These are phyloP conservation scores for Rhizophora mangle DNA, from an alignment of 345 rosid genomes.

Conservation along the genomic window DNA sequence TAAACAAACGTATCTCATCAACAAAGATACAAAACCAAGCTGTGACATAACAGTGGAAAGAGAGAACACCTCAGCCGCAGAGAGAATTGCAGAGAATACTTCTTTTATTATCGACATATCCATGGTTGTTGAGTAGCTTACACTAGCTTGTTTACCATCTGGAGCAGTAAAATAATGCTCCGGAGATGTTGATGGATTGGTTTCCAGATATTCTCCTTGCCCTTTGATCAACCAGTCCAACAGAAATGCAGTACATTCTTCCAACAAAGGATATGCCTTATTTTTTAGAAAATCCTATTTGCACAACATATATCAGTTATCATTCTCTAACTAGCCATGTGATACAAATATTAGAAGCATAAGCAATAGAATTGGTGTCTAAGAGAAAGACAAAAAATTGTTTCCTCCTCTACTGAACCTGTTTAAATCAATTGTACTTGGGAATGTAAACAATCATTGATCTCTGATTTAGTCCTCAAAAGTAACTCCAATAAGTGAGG, in stretches of 20 bases:
- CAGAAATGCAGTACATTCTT: slow-evolving; percentile 73
- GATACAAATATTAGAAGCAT: neutral
- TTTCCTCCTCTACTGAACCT: too few species aligned
- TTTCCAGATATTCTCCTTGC: slow-evolving; percentile 63
- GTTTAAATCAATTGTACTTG: too few species aligned
- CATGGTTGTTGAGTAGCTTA: slow-evolving; percentile 97
- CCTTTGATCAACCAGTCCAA: slow-evolving; percentile 94
- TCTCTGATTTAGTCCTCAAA: neutral
- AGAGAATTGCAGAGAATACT: slow-evolving; percentile 63
- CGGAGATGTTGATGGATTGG: slow-evolving; percentile 97
- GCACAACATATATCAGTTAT: slow-evolving; percentile 3
- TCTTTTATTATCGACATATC: slow-evolving; percentile 80
- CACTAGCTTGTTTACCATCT: slow-evolving; percentile 71
- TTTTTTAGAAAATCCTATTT: slow-evolving; percentile 68
- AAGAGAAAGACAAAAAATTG: too few species aligned
- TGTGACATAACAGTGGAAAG: neutral
- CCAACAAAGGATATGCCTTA: slow-evolving; percentile 78
- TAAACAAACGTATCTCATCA: neutral
- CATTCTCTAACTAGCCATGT: neutral
- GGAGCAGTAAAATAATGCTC: slow-evolving; percentile 82
- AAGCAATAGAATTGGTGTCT: neutral
- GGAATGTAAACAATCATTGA: neutral
- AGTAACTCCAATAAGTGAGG: neutral
- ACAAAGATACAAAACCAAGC: neutral
- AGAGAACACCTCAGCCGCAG: slow-evolving; percentile 72